A percentile compares a stretch with the other conserved stretches of the same genome.
phyloP scores from a whole-genome alignment of 352 stramenopile species.

The Phytophthora cryptogea region DNA sequence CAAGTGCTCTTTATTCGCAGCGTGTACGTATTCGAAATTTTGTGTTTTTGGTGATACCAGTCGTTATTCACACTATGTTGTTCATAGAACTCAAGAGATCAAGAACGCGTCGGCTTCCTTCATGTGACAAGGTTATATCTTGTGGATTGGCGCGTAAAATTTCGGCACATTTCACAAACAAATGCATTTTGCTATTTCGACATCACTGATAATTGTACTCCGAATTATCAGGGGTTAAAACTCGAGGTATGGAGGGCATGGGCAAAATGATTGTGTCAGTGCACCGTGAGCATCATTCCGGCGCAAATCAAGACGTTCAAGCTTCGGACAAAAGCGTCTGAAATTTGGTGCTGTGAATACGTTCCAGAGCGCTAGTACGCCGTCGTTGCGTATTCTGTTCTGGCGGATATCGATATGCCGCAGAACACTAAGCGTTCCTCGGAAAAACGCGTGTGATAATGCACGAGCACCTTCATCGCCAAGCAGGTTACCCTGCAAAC shows the following conservation, averaged over 20 bases:
- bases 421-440: conserved; percentile 47
- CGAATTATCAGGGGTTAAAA: conserved; percentile 32
- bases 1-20: conserved; percentile 68
- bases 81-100: conserved; percentile 62
- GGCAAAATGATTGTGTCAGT: conserved; percentile 57
- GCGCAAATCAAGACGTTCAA: conserved; percentile 66
- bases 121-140: conserved; percentile 39
- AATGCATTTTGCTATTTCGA: background rate
- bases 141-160: background rate
- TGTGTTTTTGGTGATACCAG: background rate
- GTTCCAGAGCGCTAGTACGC: conserved; percentile 66
- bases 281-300: conserved; percentile 59
- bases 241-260: conserved; percentile 55
- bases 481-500: conserved; percentile 62
- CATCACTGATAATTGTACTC: background rate
- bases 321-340: conserved; percentile 54
- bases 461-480: conserved; percentile 61
- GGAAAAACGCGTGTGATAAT: conserved; percentile 59
- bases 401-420: conserved; percentile 61
- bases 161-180: conserved; percentile 2
- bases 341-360: conserved; percentile 64
- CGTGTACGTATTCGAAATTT: conserved; percentile 41
- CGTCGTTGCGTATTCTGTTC: conserved; percentile 69
- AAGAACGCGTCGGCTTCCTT: conserved; percentile 70
- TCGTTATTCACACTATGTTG: background rate